phyloP scores from a whole-genome alignment of 768 basidiomycete species.

The Boletus speciosus region DNA sequence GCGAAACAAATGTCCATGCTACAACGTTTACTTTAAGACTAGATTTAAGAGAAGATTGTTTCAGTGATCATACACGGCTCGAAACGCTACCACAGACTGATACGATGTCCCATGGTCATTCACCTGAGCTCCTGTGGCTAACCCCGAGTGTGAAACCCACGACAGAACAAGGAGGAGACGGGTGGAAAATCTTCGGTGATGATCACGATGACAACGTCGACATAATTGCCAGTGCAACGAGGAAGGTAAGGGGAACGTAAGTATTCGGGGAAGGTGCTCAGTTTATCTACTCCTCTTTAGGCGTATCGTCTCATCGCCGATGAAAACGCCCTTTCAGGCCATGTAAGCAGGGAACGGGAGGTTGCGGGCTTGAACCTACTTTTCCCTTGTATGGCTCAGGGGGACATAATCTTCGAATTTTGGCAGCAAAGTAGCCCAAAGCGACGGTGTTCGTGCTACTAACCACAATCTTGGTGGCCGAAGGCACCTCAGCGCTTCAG shows the following conservation, averaged over 20 bases:
- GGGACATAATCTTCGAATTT: slow-evolving; percentile 76
- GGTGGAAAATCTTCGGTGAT: not conserved
- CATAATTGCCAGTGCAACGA: not conserved
- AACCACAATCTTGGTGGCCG: slow-evolving; percentile 78
- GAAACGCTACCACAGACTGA: not conserved
- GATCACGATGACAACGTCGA: not conserved
- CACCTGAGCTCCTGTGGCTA: not conserved
- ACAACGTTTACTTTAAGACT: not conserved
- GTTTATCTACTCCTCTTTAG: slow-evolving; percentile 84
- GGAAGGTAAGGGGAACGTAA: not conserved
- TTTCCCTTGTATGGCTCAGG: slow-evolving; percentile 99
- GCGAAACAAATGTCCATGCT: not conserved
- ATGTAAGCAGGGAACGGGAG: not conserved
- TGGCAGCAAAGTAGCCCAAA: slow-evolving; percentile 84
- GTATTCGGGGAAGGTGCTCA: slow-evolving; percentile 1
- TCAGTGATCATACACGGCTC: not conserved
- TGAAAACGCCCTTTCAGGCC: slow-evolving; percentile 74
- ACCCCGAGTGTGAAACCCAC: not conserved
- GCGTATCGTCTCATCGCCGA: slow-evolving; percentile 55
- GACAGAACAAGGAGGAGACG: too few species aligned
- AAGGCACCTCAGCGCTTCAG: too few species aligned
- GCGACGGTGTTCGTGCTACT: slow-evolving; percentile 84
- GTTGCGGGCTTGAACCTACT: slow-evolving; percentile 46
- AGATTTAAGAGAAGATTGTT: too few species aligned
- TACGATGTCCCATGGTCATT: not conserved